Base-by-base conservation (phyloP, 495 filamentous ascomycete genomes). In the Cercophora newfieldiana region DNA sequence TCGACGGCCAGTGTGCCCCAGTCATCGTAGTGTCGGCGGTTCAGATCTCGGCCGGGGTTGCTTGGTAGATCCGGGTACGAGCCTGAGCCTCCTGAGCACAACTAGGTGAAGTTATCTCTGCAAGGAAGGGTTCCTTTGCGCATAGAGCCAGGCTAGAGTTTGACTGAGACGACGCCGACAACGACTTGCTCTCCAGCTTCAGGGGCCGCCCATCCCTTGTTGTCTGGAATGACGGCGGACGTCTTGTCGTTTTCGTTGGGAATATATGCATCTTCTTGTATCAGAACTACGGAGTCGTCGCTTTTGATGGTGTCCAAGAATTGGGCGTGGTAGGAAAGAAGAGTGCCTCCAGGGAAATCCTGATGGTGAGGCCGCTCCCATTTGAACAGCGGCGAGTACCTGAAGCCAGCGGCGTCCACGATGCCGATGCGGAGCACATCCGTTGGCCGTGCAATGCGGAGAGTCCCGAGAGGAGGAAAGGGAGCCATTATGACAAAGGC, bases 351-450 rank as follows among this genome's bases (percentile, higher is more conserved):
- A 37, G 63, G 63, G 21, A 29, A 59, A 14, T 65, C 25, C n/a
- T 59, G 12, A n/a, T 65, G 63, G 33, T 65, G 24, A 19, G 62
- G 62, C 6, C 51, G 62, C 21, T 58, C 51, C 62, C 62, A 64
- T 21, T 28, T 18, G 21, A 58, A 58, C n/a, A 64, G 62, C 31
- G 62, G 62, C 21, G 62, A 64, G 22, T 64, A 58, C 28, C 51
- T 48, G 25, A 64, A 64, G 54, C 51, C 62, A 4, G 62, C 57
- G 50, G 66, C 14, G 31, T 28, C 57, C 19, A 63, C 48, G 19
- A 58, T 47, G 0, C 33, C 16, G 53, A 65, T 44, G 51, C 58
- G 44, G 16, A 65, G 49, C 3, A 65, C 26, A 59, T 68, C 31
- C 26, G 59, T 6, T 8, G 26, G 26, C 26, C 18, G 10, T 44